Conservation (phyloP, 1,139 yeast genomes). For the Candida neerlandica region DNA sequence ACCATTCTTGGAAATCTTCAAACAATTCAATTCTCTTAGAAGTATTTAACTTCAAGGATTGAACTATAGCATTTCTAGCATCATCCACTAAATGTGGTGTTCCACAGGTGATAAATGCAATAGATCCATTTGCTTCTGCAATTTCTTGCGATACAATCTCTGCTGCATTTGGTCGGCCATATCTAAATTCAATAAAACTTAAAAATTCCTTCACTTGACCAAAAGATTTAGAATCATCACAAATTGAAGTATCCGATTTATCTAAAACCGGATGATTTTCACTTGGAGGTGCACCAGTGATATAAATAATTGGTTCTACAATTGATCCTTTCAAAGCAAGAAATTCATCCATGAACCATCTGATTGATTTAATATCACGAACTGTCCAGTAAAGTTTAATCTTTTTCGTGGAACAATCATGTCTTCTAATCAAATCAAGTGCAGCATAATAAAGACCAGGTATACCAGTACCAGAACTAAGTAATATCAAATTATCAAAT, state of each 20-base stretch:
- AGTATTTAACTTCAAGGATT: conserved; percentile 16
- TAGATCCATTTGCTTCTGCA: conserved; percentile 27
- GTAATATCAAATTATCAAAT: conserved; percentile 26
- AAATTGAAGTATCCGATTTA: not conserved
- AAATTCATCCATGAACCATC: conserved; percentile 34
- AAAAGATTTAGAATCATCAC: conserved; percentile 2
- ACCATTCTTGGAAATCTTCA: conserved; percentile 23
- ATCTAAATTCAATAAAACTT: conserved; percentile 38
- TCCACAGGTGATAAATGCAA: conserved; percentile 45
- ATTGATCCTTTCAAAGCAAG: conserved; percentile 29
- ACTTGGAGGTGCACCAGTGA: conserved; percentile 21
- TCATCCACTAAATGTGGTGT: conserved; percentile 44
- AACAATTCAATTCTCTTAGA: conserved; percentile 25
- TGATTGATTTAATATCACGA: conserved; percentile 39
- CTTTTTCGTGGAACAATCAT: conserved; percentile 12
- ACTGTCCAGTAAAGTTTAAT: conserved; percentile 52
- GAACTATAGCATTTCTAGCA: conserved; percentile 24
- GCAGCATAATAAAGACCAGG: conserved; percentile 40
- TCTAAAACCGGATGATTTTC: not conserved
- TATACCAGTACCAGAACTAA: conserved; percentile 35
- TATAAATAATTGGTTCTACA: conserved; percentile 37
- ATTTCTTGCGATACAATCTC: conserved; percentile 35
- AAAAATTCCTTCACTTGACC: conserved; percentile 4
- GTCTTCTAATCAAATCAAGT: conserved; percentile 19
- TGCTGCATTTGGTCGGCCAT: conserved; percentile 41